phyloP scores from a whole-genome alignment of 2,329 filamentous ascomycete genomes.

The Microsporum audouinii region DNA sequence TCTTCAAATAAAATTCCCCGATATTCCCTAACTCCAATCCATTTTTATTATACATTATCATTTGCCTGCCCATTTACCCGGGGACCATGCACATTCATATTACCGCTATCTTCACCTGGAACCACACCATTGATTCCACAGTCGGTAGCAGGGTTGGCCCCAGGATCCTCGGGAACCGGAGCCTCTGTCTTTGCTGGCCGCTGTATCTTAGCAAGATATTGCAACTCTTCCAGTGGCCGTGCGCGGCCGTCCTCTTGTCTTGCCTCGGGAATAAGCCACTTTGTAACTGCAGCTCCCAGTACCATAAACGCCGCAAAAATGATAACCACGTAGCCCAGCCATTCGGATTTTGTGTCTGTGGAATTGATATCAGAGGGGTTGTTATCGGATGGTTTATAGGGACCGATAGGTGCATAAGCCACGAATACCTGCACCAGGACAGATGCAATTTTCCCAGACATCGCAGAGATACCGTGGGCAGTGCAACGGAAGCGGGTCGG shows the following conservation, averaged over 20 bases:
- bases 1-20: neutral
- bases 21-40: neutral
- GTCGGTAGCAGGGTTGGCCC: neutral
- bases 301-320: slow-evolving; percentile 15
- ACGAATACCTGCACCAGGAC: slow-evolving; percentile 27
- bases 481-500: slow-evolving; percentile 48
- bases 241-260: slow-evolving; percentile 11
- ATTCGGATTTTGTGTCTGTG: neutral
- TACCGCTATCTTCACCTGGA: neutral
- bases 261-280: slow-evolving; percentile 13
- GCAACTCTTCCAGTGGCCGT: slow-evolving; percentile 14
- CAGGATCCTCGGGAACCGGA: neutral
- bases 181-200: slow-evolving; percentile 1
- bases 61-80: neutral
- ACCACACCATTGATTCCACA: neutral
- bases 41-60: neutral
- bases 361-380: neutral
- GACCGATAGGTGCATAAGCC: neutral
- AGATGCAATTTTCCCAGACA: slow-evolving; percentile 45
- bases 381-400: neutral
- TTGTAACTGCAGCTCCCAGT: slow-evolving; percentile 10
- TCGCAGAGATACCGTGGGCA: slow-evolving; percentile 48
- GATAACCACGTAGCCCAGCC: slow-evolving; percentile 12
- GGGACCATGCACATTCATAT: neutral
- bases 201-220: slow-evolving; percentile 16